Evolutionary conservation across 805 yeast species (phyloP).

Genomic region (Candida berthetii): DNA sequence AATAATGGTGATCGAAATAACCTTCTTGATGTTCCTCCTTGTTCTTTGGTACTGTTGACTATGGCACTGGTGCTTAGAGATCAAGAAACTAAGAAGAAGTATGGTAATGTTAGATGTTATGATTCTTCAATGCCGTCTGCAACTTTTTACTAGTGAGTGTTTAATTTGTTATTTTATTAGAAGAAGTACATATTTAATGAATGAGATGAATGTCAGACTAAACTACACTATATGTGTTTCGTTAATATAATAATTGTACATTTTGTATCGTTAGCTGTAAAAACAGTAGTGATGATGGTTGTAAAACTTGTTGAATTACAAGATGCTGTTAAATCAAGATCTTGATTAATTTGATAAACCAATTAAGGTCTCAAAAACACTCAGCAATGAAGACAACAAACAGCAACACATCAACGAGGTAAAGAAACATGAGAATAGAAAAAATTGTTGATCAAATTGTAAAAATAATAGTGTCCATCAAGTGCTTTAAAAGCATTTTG

Average conservation of each 20-base stretch:
- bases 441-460: neutral
- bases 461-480: neutral
- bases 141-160: neutral
- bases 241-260: neutral
- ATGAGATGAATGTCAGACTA: too few species aligned
- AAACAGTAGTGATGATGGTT: too few species aligned
- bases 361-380: constrained; percentile 2
- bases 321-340: too few species aligned
- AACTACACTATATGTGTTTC: too few species aligned
- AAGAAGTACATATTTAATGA: too few species aligned
- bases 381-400: neutral
- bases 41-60: constrained; percentile 14
- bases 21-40: constrained; percentile 10
- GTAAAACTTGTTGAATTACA: too few species aligned
- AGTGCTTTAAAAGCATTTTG: neutral
- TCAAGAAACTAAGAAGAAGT: constrained; percentile 14
- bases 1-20: constrained; percentile 6
- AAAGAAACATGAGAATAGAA: neutral
- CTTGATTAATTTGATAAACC: neutral
- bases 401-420: neutral
- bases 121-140: constrained; percentile 8
- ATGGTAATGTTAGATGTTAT: constrained; percentile 15
- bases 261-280: neutral
- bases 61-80: constrained; percentile 19
- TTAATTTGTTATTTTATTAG: too few species aligned